Evolutionary conservation across 75 land plant genomes (phyloP), one percentile per base, ranked within the genome.

Genomic region (Adiantum capillusveneris): DNA sequence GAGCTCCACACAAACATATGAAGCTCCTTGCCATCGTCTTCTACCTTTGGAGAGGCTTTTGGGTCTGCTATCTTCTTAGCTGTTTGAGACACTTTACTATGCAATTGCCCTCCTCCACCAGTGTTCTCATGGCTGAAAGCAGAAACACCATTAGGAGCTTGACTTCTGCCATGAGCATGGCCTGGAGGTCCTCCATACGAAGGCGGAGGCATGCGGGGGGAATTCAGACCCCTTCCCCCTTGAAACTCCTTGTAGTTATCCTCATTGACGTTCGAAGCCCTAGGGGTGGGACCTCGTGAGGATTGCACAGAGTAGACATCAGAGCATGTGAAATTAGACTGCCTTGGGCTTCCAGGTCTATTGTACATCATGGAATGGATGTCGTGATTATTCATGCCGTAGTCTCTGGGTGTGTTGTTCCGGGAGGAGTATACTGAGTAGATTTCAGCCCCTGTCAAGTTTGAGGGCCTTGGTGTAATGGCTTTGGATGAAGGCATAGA

Each of bases 1-100:
- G 96, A 84, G 56, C 96, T 94, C 98, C 98, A 94, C 7, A 94
- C 98, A 61, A 94, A 94, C 98, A 94, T 94, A 42, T 94, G 98
- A 43, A 94, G 66, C 53, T 94, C 98, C 78, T 92, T 92, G 17
- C 81, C 86, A 6, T 63, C 82, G 1, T 50, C 79, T 12, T 75
- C 44, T 27, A 62, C 76, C 63, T 85, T 85, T 12, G 95, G 82
- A 48, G 84, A 81, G 3, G 70, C 56, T 46, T 58, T 58, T 12
- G 65, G 31, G 30, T 61, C 71, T 18, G 11, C 49, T 25, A 59
- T 44, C n/a, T 51, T 59, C 57, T 37, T 59, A 27, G 63, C 29
- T 29, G 58, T 44, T 11, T 66, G 62, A 1, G 69, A 44, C 14
- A 59, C 62, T 24, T 45, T 39, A 7, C 68, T 34, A 34, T 34